Conservation (phyloP, 768 basidiomycete genomes). For the Rickenella mellea region DNA sequence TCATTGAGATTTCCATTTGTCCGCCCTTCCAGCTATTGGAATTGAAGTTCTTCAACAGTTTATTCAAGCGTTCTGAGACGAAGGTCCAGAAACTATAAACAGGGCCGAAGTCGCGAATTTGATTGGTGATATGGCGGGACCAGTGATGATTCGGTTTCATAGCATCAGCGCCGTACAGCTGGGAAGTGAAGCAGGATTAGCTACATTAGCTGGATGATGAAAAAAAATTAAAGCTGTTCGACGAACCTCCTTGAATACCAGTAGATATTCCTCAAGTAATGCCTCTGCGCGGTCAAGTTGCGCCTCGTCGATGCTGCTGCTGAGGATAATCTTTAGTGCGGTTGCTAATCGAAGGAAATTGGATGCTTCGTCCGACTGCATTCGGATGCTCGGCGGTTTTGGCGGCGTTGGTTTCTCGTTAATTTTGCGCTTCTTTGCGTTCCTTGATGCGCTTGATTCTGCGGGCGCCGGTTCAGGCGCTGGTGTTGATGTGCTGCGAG, state of each 20-base stretch:
- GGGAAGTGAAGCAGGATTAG: too few species aligned
- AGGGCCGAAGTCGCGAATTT: constrained; percentile 17
- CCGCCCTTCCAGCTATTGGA: constrained; percentile 20
- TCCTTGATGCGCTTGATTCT: too few species aligned
- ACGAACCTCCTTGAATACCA: constrained; percentile 1
- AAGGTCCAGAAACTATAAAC: constrained; percentile 23
- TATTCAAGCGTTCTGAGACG: constrained; percentile 19
- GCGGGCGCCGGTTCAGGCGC: too few species aligned
- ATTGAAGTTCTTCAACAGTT: constrained; percentile 19
- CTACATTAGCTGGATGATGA: neutral
- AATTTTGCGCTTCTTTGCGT: constrained; percentile 1
- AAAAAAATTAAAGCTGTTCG: neutral
- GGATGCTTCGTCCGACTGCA: constrained; percentile 8
- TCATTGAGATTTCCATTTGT: constrained; percentile 20
- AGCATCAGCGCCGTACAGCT: constrained; percentile 16
- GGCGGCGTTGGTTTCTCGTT: neutral
- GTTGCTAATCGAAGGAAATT: constrained; percentile 14
- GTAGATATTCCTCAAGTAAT: too few species aligned
- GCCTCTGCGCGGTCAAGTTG: too few species aligned
- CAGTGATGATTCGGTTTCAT: constrained; percentile 24
- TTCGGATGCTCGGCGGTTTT: constrained; percentile 3
- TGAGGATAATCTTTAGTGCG: constrained; percentile 12
- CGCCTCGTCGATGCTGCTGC: constrained; percentile 5
- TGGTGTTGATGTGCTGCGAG: too few species aligned
- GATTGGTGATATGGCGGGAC: constrained; percentile 15